Conservation (phyloP, 805 yeast genomes). For the Starmera caribaea region DNA sequence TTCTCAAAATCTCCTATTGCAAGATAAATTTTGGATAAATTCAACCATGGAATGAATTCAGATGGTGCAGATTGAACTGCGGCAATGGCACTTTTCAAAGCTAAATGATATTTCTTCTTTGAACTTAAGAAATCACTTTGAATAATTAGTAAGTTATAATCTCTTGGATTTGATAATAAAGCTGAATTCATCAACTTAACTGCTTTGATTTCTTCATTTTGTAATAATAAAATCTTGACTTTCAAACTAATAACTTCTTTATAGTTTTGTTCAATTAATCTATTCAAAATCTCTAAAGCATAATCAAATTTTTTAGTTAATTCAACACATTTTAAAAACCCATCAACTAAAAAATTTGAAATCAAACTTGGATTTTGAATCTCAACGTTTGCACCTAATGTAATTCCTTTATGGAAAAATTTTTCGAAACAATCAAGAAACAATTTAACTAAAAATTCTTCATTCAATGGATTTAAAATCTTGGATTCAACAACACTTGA, state of each 20-base stretch:
- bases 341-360: constrained; percentile 66
- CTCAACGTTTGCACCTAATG: constrained; percentile 57
- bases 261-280: constrained; percentile 37
- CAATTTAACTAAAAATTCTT: constrained; percentile 33
- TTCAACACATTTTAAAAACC: constrained; percentile 53
- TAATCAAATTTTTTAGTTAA: constrained; percentile 55
- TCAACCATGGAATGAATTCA: constrained; percentile 66
- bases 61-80: constrained; percentile 70
- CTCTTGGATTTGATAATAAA: constrained; percentile 39
- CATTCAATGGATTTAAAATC: constrained; percentile 64
- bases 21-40: constrained; percentile 54
- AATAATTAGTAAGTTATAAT: constrained; percentile 41
- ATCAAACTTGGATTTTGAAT: constrained; percentile 57
- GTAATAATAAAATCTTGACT: constrained; percentile 41
- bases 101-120: constrained; percentile 44
- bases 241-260: constrained; percentile 49
- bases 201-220: constrained; percentile 53
- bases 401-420: constrained; percentile 57
- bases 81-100: constrained; percentile 47
- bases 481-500: constrained; percentile 74
- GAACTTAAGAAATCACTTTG: constrained; percentile 50
- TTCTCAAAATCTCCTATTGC: constrained; percentile 57
- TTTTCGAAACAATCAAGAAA: constrained; percentile 59
- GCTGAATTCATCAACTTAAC: constrained; percentile 42
- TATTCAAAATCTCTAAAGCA: constrained; percentile 49